phyloP scores from a whole-genome alignment of 495 filamentous ascomycete genomes.

The Xylaria castorea region DNA sequence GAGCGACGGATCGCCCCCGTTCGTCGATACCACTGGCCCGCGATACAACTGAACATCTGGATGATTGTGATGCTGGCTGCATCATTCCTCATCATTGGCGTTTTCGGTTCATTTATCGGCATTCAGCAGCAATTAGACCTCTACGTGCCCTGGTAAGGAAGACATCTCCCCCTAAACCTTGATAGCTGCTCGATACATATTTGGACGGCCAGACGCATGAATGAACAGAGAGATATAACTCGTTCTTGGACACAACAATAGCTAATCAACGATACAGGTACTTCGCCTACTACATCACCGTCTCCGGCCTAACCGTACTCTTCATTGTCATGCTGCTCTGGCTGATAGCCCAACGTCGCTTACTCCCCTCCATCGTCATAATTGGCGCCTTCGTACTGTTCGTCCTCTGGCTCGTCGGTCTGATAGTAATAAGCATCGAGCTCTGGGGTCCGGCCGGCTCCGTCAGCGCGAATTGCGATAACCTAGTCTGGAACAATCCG shows the following conservation, averaged over 20 bases:
- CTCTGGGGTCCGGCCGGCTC: slow-evolving; percentile 80
- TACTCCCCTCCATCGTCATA: slow-evolving; percentile 90
- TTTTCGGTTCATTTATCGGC: slow-evolving; percentile 83
- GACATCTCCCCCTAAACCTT: slow-evolving; percentile 4
- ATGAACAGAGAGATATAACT: neutral
- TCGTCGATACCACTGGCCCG: slow-evolving; percentile 91
- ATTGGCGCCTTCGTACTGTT: slow-evolving; percentile 93
- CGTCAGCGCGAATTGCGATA: slow-evolving; percentile 80
- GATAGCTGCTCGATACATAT: neutral
- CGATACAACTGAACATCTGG: slow-evolving; percentile 91
- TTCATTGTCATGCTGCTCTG: slow-evolving; percentile 75
- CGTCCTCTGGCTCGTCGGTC: slow-evolving; percentile 86
- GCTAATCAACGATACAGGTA: slow-evolving; percentile 64
- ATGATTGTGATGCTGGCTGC: slow-evolving; percentile 85
- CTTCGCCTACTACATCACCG: slow-evolving; percentile 88
- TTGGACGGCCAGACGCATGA: neutral
- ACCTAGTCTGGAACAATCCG: slow-evolving; percentile 66
- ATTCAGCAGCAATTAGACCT: slow-evolving; percentile 76
- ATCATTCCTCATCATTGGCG: slow-evolving; percentile 78
- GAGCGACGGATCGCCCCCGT: slow-evolving; percentile 54
- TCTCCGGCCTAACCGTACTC: slow-evolving; percentile 69
- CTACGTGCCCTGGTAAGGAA: slow-evolving; percentile 80
- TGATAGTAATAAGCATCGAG: slow-evolving; percentile 89
- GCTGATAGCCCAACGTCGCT: slow-evolving; percentile 76
- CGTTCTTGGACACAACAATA: neutral